These are phyloP conservation scores for Candida golubevii DNA, from an alignment of 805 yeast species.

Conservation along the genomic window DNA sequence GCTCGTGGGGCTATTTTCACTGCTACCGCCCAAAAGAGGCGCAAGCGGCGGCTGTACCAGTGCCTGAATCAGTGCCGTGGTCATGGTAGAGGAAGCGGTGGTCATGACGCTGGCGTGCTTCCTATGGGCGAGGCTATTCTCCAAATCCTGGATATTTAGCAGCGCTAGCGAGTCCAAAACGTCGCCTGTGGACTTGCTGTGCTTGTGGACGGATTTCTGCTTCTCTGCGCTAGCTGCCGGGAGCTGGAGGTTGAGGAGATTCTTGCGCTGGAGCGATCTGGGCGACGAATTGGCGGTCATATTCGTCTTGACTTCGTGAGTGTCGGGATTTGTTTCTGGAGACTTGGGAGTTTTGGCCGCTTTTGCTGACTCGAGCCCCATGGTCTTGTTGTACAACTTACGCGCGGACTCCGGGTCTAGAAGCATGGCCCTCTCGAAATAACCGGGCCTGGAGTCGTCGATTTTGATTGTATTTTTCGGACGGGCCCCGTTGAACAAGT, in stretches of 20 bases:
- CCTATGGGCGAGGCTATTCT: conserved; percentile 11
- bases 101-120: conserved; percentile 17
- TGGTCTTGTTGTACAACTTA: conserved; percentile 38
- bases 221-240: conserved; percentile 2
- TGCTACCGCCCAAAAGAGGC: conserved; percentile 2
- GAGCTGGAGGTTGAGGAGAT: conserved; percentile 6
- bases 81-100: conserved; percentile 18
- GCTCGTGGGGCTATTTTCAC: conserved; percentile 14
- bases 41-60: not conserved
- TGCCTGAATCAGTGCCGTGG: conserved; percentile 2
- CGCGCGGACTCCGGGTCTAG: conserved; percentile 48
- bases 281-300: not conserved
- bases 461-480: conserved; percentile 45
- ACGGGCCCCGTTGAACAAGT: conserved; percentile 50
- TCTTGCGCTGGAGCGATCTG: conserved; percentile 1
- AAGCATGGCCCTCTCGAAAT: conserved; percentile 53
- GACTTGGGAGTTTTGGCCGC: not conserved
- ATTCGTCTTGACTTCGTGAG: not conserved
- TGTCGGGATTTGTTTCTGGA: not conserved
- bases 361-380: conserved; percentile 8
- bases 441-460: conserved; percentile 60
- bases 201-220: conserved; percentile 1
- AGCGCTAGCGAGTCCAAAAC: conserved; percentile 13
- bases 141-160: conserved; percentile 15
- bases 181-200: conserved; percentile 15